These are phyloP conservation scores for Colletotrichum sp. DNA, from an alignment of 2,329 filamentous ascomycete genomes.

Conservation along the genomic window DNA sequence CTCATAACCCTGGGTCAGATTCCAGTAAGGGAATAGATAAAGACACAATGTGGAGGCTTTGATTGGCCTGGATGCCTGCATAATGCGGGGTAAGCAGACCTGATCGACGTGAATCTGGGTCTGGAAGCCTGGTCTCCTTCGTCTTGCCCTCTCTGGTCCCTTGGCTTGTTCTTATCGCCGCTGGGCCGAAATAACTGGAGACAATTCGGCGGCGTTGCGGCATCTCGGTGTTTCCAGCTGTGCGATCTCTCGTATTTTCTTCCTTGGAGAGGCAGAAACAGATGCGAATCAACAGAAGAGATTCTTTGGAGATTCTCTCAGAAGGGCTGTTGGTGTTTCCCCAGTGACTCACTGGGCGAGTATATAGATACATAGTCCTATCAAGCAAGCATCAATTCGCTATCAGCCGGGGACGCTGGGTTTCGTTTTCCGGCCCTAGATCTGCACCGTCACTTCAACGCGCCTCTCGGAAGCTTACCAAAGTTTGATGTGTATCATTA, in stretches of 20 bases:
- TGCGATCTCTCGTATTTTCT: background rate
- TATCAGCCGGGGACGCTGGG: background rate
- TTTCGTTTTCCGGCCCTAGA: background rate
- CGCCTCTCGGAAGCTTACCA: background rate
- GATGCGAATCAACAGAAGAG: background rate
- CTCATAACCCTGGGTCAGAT: background rate
- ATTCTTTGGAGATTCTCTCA: background rate
- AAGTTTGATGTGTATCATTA: background rate
- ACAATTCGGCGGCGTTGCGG: background rate
- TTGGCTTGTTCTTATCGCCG: background rate
- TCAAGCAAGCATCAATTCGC: background rate
- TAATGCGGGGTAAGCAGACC: conserved; percentile 5
- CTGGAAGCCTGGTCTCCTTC: background rate
- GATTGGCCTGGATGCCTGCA: background rate
- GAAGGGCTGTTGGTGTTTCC: background rate
- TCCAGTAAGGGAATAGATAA: background rate
- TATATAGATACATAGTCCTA: background rate
- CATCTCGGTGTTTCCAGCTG: background rate
- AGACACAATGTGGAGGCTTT: background rate
- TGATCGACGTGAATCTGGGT: background rate
- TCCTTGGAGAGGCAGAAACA: background rate
- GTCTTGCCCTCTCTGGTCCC: background rate
- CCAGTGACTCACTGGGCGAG: background rate
- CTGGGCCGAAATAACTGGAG: background rate
- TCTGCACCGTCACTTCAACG: background rate